phyloP scores from a whole-genome alignment of 345 rosid species.

The Brassica nigra region DNA sequence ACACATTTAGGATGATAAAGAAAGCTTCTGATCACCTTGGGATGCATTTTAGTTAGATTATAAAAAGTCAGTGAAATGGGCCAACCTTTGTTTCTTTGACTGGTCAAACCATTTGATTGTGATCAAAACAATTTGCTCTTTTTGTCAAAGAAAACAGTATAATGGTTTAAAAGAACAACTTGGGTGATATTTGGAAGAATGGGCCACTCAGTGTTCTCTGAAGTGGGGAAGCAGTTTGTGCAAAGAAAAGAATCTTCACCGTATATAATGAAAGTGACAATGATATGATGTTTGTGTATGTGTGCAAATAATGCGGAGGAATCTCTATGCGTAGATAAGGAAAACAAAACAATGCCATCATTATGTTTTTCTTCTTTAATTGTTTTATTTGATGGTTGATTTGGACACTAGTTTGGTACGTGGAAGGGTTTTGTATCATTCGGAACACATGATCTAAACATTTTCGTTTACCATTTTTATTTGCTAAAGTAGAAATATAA shows the following conservation, averaged over 20 bases:
- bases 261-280: slow-evolving; percentile 21
- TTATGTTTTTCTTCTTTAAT: slow-evolving; percentile 32
- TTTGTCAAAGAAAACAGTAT: slow-evolving; percentile 36
- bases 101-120: slow-evolving; percentile 35
- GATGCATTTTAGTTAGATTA: slow-evolving; percentile 34
- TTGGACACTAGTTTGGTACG: slow-evolving; percentile 22
- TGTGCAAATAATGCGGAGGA: slow-evolving; percentile 37
- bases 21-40: slow-evolving; percentile 36
- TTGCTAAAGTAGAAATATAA: slow-evolving; percentile 7
- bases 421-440: slow-evolving; percentile 15
- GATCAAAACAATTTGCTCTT: slow-evolving; percentile 31
- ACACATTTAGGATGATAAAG: slow-evolving; percentile 25
- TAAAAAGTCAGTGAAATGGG: slow-evolving; percentile 27
- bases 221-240: slow-evolving; percentile 43
- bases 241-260: slow-evolving; percentile 56
- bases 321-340: slow-evolving; percentile 42
- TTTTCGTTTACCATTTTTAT: background rate
- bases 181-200: slow-evolving; percentile 32
- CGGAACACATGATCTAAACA: slow-evolving; percentile 15
- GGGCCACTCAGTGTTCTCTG: slow-evolving; percentile 41
- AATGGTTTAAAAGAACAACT: slow-evolving; percentile 25
- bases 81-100: slow-evolving; percentile 34
- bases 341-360: slow-evolving; percentile 20
- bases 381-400: slow-evolving; percentile 21
- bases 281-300: slow-evolving; percentile 28